Percentiles rank a stretch among this genome's conserved stretches.
Evolutionary conservation across 202 grass and related monocot genomes (phyloP).

Genomic region (Alloteropsis angusta): DNA sequence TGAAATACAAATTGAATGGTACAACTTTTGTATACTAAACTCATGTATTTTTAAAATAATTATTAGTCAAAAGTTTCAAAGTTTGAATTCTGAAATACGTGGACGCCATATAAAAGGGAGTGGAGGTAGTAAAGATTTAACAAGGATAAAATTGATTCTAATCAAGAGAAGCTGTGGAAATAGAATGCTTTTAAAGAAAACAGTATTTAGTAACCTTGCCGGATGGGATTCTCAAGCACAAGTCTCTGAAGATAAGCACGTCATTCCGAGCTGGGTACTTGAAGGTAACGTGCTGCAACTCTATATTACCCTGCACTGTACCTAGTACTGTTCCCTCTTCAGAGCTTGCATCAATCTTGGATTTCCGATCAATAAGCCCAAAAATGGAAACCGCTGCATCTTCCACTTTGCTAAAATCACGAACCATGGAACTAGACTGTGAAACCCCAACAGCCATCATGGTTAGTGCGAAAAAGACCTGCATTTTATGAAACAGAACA

Average conservation of each 20-base stretch:
- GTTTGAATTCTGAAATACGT: no score
- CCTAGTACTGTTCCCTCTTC: slow-evolving; percentile 33
- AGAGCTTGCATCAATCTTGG: slow-evolving; percentile 61
- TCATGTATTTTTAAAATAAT: no score
- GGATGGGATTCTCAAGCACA: slow-evolving; percentile 60
- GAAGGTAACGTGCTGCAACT: slow-evolving; percentile 54
- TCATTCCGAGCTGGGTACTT: slow-evolving; percentile 57
- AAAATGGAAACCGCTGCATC: slow-evolving; percentile 64
- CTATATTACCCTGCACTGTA: slow-evolving; percentile 49
- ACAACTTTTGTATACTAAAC: no score
- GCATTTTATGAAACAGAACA: slow-evolving; percentile 12
- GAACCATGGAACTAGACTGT: slow-evolving; percentile 48
- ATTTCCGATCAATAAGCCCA: slow-evolving; percentile 53
- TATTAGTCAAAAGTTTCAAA: no score
- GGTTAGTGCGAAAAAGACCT: slow-evolving; percentile 76
- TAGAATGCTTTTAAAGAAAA: neutral
- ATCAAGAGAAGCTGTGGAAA: neutral
- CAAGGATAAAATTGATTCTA: neutral
- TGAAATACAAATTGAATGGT: no score
- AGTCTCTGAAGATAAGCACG: slow-evolving; percentile 73
- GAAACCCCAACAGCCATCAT: slow-evolving; percentile 58
- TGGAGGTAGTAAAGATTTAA: neutral
- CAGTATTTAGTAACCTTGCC: slow-evolving; percentile 35
- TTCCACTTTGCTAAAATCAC: slow-evolving; percentile 53
- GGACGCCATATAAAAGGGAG: no score